These are phyloP conservation scores for Erythrophleum ivorense DNA, from an alignment of 331 rosid genomes.

Conservation along the genomic window DNA sequence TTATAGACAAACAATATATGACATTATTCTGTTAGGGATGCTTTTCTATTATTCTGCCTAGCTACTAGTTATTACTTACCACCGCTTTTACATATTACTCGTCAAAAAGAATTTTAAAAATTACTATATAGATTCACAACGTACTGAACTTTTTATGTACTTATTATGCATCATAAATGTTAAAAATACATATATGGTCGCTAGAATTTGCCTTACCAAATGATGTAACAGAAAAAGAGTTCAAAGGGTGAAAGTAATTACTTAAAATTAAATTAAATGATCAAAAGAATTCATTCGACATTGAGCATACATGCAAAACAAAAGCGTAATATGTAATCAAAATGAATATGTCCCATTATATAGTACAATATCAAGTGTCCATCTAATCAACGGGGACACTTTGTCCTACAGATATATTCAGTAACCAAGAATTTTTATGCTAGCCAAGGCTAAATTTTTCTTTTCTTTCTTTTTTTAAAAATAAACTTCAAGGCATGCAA, in stretches of 20 bases:
- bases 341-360: background rate
- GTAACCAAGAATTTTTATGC: no score
- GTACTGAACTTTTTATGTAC: background rate
- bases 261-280: background rate
- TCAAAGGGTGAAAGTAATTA: background rate
- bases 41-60: conserved; percentile 2
- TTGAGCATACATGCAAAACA: background rate
- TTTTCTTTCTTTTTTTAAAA: background rate
- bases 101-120: background rate
- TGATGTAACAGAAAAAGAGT: background rate
- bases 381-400: background rate
- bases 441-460: background rate
- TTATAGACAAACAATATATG: background rate
- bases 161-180: background rate
- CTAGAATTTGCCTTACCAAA: background rate
- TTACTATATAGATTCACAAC: background rate
- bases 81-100: background rate
- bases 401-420: background rate
- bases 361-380: background rate
- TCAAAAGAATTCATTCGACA: background rate
- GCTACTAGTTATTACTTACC: background rate
- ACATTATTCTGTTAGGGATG: background rate
- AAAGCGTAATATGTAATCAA: background rate
- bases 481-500: background rate
- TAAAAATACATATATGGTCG: background rate